phyloP scores from a whole-genome alignment of 2,329 filamentous ascomycete genomes.

The Chalaropsis ovoidea region DNA sequence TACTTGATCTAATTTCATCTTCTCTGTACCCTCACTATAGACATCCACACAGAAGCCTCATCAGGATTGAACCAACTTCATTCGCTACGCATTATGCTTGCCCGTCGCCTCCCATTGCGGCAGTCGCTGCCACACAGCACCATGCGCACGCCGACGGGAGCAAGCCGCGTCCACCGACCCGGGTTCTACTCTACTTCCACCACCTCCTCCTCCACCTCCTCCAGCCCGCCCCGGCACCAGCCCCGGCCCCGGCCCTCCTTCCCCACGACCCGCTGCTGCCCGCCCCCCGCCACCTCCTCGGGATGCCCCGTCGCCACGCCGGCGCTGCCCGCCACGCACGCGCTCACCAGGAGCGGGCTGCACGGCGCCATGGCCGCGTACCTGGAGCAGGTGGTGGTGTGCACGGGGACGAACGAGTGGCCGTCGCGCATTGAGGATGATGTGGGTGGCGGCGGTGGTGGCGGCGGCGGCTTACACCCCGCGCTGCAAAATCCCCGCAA shows the following conservation, averaged over 20 bases:
- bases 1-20: too few relatives aligned
- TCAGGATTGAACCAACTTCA: background rate
- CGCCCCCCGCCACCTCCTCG: background rate
- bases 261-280: constrained; percentile 15
- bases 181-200: background rate
- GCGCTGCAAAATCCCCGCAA: constrained; percentile 33
- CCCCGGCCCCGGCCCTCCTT: constrained; percentile 7
- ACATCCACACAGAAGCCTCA: too few relatives aligned
- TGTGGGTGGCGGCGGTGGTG: background rate
- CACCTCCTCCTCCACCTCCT: background rate
- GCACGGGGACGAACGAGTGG: constrained; percentile 74
- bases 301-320: constrained; percentile 55
- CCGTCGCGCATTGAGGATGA: constrained; percentile 66
- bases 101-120: background rate
- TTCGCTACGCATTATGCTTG: background rate
- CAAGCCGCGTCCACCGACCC: background rate
- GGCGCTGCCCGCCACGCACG: constrained; percentile 52
- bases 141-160: background rate
- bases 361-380: constrained; percentile 59
- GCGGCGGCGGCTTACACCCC: background rate
- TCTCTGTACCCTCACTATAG: too few relatives aligned
- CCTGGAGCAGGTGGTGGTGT: constrained; percentile 71
- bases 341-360: constrained; percentile 52
- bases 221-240: background rate
- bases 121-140: background rate